phyloP scores from a whole-genome alignment of 2,329 filamentous ascomycete genomes.

The Claviceps sp. region DNA sequence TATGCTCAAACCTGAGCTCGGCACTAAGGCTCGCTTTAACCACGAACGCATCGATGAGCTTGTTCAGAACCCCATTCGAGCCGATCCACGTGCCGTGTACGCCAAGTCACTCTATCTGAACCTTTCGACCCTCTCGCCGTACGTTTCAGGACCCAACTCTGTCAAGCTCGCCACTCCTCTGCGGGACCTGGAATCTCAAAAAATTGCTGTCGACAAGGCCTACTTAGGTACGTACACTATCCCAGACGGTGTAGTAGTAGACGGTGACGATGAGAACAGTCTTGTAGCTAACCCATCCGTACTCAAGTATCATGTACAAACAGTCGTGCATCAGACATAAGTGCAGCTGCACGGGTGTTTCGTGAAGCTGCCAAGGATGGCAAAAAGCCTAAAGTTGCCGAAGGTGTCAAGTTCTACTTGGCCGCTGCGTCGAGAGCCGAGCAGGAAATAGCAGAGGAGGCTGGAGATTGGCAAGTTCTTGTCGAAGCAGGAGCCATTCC shows the following conservation, averaged over 20 bases:
- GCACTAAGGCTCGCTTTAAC: conserved; percentile 47
- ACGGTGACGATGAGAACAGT: neutral
- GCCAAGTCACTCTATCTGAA: conserved; percentile 74
- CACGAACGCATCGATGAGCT: conserved; percentile 64
- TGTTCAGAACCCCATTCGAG: conserved; percentile 48
- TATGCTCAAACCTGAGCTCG: conserved; percentile 31
- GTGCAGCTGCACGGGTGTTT: neutral
- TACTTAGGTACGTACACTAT: neutral
- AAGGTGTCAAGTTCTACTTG: conserved; percentile 73
- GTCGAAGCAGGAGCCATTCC: conserved; percentile 19
- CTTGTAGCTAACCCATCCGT: neutral
- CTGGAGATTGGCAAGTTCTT: conserved; percentile 71
- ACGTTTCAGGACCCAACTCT: conserved; percentile 77
- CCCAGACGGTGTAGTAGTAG: no score
- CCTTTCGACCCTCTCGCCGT: conserved; percentile 70
- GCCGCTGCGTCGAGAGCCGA: conserved; percentile 70
- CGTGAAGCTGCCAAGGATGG: conserved; percentile 33
- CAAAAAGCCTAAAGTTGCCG: conserved; percentile 53
- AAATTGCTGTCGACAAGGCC: neutral
- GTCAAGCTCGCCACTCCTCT: conserved; percentile 36
- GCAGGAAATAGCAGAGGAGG: conserved; percentile 60
- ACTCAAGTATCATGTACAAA: neutral
- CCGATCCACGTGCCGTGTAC: conserved; percentile 68
- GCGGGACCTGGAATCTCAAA: neutral
- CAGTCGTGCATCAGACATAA: neutral